phyloP scores from a whole-genome alignment of 2,329 filamentous ascomycete species.

The Fusarium beomiforme region DNA sequence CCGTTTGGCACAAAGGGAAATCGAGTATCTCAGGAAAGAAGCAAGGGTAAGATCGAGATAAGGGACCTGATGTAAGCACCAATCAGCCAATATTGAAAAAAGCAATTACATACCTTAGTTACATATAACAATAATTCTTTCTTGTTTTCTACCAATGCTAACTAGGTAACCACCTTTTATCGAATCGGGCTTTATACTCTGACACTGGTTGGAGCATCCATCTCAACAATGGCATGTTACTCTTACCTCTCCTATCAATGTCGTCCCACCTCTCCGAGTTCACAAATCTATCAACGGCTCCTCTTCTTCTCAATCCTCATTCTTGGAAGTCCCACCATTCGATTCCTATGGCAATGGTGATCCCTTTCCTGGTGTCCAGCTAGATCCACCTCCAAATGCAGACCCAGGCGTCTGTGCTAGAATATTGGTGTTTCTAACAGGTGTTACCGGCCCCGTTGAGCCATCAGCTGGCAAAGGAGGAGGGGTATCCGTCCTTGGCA shows the following conservation, averaged over 20 bases:
- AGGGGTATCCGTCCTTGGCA: constrained; percentile 64
- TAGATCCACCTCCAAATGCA: constrained; percentile 52
- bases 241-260: background rate
- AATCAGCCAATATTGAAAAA: background rate
- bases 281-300: background rate
- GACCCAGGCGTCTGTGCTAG: constrained; percentile 47
- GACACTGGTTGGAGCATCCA: background rate
- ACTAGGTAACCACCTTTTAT: background rate
- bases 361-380: constrained; percentile 59
- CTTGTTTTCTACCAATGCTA: too few relatives aligned
- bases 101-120: background rate
- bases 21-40: background rate
- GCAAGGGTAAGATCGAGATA: background rate
- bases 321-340: background rate
- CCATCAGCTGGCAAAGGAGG: constrained; percentile 58
- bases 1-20: background rate
- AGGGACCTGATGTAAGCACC: background rate
- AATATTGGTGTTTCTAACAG: constrained; percentile 51
- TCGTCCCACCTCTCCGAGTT: background rate
- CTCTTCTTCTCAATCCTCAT: background rate
- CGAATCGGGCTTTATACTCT: background rate
- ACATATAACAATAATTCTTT: background rate
- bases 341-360: constrained; percentile 48
- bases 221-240: background rate
- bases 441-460: constrained; percentile 57